Percentiles rank a stretch among this genome's conserved stretches.
Conservation (phyloP, 768 basidiomycete genomes). For the Suillus weaverae region DNA sequence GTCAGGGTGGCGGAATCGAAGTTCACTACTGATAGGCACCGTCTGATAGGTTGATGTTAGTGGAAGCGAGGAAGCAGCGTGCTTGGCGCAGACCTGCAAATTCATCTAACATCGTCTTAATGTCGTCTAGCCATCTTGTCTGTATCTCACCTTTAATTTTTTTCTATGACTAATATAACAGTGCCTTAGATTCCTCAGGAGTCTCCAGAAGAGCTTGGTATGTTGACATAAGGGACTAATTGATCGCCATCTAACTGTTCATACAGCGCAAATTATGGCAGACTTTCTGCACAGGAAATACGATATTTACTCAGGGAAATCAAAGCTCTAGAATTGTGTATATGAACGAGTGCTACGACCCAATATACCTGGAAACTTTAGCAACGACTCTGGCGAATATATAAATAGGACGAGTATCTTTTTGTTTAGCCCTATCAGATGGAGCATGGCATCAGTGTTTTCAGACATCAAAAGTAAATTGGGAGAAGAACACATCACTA, state of each 20-base stretch:
- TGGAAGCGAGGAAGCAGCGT: slow-evolving; percentile 13
- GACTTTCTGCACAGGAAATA: not conserved
- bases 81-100: slow-evolving; percentile 32
- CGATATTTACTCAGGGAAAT: not conserved
- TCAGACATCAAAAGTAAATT: not conserved
- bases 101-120: slow-evolving; percentile 29
- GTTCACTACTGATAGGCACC: not conserved
- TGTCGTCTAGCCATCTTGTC: slow-evolving; percentile 28
- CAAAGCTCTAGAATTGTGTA: not conserved
- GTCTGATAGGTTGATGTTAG: slow-evolving; percentile 14
- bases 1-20: not conserved
- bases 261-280: not conserved
- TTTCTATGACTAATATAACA: not conserved
- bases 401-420: not conserved
- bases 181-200: slow-evolving; percentile 28
- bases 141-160: slow-evolving; percentile 4
- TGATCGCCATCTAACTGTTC: not conserved
- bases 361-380: not conserved
- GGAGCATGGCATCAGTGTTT: not conserved
- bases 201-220: slow-evolving; percentile 31
- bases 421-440: not conserved
- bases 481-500: not conserved
- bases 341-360: not conserved
- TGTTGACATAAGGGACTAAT: not conserved
- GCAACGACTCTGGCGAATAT: not conserved